Base-by-base conservation (phyloP, 768 basidiomycete species). In the Lanmaoa rubissima region DNA sequence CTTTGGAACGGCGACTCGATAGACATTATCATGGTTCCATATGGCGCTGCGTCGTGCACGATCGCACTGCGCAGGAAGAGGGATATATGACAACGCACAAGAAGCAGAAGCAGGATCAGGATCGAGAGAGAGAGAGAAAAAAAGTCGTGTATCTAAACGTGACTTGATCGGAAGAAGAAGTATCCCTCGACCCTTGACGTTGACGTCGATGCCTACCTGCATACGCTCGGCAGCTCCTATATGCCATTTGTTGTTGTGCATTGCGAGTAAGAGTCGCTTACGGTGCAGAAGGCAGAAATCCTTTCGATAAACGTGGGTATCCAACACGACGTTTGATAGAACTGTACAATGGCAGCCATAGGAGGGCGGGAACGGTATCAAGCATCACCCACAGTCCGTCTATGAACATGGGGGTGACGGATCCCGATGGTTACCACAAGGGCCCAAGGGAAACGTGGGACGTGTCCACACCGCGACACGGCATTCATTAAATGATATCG, bases 401-500 rank as follows among this genome's bases (percentile, higher is more conserved):
- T 14, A 28, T 31, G 49, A 14, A 50, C 7, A 40, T 6, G 9
- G 14, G 26, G n/a, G 13, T 14, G 38, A 31, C 28, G 28, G 21
- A 40, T 34, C 8, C 48, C 35, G 26, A 26, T 17, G 26, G 16
- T 16, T 28, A 16, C 24, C 16, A 44, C 16, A 44, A 44, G 1
- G n/a, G 45, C 5, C 17, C 6, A 5, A n/a, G n/a, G n/a, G 3
- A 31, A 46, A 32, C 31, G 45, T 19, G 31, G 45, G n/a, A 32
- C 31, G 28, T 17, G 44, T n/a, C 44, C 26, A 28, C 44, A n/a
- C 42, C 24, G 16, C 5, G n/a, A 50, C n/a, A 28, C 7, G 10
- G 11, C 26, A 28, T 26, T 12, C 38, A 14, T 59, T 14, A 78
- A 19, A 78, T 73, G 48, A 77, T 72, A 32, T 78, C 76, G 24